Percentiles rank a stretch among this genome's conserved stretches.
Conservation (phyloP, 768 basidiomycete genomes). For the Tricholoma furcatifolium region DNA sequence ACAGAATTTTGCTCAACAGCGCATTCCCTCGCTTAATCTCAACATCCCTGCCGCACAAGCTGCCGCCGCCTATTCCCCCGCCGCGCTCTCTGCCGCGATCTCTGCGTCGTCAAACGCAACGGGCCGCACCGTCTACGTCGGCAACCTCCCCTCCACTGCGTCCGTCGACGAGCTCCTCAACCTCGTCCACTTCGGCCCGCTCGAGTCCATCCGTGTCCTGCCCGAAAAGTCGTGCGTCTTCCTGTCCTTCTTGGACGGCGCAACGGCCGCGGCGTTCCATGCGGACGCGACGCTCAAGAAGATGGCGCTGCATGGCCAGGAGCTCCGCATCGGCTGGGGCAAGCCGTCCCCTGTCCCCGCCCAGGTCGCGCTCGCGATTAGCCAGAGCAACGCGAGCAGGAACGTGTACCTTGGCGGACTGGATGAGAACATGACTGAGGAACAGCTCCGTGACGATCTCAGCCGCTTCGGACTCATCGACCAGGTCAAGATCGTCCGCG, state of each 20-base stretch:
- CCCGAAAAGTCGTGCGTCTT: slow-evolving; percentile 98
- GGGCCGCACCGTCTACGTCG: slow-evolving; percentile 94
- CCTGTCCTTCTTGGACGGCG: slow-evolving; percentile 93
- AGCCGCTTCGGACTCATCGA: slow-evolving; percentile 94
- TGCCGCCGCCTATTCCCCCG: slow-evolving; percentile 68
- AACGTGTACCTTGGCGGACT: slow-evolving; percentile 97
- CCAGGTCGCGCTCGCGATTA: slow-evolving; percentile 84
- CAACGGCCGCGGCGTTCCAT: slow-evolving; percentile 94
- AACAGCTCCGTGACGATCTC: slow-evolving; percentile 87
- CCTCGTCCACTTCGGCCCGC: slow-evolving; percentile 95
- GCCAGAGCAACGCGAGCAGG: slow-evolving; percentile 88
- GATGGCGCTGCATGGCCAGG: slow-evolving; percentile 88
- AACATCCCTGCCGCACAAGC: slow-evolving; percentile 70
- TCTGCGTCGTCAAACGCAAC: slow-evolving; percentile 64
- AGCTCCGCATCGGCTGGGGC: slow-evolving; percentile 99
- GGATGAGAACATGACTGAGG: slow-evolving; percentile 88
- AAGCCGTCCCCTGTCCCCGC: slow-evolving; percentile 89
- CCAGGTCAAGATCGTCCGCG: slow-evolving; percentile 98
- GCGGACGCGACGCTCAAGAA: slow-evolving; percentile 97
- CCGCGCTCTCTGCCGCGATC: slow-evolving; percentile 71
- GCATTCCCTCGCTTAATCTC: slow-evolving; percentile 63
- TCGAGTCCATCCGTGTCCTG: slow-evolving; percentile 91
- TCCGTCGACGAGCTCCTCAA: slow-evolving; percentile 98
- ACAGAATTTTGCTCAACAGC: slow-evolving; percentile 44
- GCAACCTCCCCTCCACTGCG: slow-evolving; percentile 92